Conservation (phyloP, 345 rosid species). For the Heritiera littoralis region DNA sequence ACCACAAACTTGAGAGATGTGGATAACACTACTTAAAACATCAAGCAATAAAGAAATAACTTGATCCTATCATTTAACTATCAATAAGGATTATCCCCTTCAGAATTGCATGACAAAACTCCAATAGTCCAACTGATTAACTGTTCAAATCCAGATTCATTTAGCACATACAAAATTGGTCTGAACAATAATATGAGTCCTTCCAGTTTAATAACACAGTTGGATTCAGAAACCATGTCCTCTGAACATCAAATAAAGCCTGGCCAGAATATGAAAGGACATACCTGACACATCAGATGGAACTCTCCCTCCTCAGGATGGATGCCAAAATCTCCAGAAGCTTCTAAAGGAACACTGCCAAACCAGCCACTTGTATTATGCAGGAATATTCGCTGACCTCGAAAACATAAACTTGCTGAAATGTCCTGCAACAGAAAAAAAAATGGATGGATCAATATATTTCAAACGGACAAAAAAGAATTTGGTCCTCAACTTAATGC, state of each 20-base stretch:
- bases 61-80: background rate
- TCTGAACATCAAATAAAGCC: background rate
- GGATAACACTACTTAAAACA: background rate
- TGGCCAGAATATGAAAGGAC: background rate
- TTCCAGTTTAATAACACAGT: conserved; percentile 19
- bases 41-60: background rate
- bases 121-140: background rate
- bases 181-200: background rate
- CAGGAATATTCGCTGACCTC: conserved; percentile 88
- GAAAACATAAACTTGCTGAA: conserved; percentile 82
- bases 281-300: conserved; percentile 97
- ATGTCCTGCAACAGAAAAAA: conserved; percentile 57
- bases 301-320: conserved; percentile 99
- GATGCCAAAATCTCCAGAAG: conserved; percentile 97
- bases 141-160: background rate
- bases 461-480: conserved; percentile 12
- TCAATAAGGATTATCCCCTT: conserved; percentile 11
- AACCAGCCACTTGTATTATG: conserved; percentile 94
- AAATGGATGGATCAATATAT: background rate
- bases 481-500: background rate
- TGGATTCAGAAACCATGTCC: conserved; percentile 3
- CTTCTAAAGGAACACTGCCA: conserved; percentile 93
- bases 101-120: background rate
- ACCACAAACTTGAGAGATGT: background rate
- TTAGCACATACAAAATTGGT: conserved; percentile 1